Percentiles rank a stretch among this genome's conserved stretches.
These are phyloP conservation scores for Triticum urartu DNA, from an alignment of 176 grass and related monocot species.

Conservation along the genomic window DNA sequence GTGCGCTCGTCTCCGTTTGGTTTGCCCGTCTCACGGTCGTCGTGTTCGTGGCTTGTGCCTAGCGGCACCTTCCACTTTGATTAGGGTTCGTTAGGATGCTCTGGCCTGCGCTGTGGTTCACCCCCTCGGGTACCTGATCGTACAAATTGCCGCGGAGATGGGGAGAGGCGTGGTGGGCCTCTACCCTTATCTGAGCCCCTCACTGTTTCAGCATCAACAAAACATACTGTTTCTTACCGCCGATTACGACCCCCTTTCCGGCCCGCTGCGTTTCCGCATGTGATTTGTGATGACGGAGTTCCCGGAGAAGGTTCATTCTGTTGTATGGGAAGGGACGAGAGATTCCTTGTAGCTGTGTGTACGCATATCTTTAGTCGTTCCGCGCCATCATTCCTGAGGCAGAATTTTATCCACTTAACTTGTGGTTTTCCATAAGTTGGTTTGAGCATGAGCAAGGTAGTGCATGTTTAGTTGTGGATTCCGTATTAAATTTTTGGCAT, in stretches of 20 bases:
- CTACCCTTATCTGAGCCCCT: not conserved
- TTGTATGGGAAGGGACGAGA: not conserved
- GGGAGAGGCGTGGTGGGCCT: not conserved
- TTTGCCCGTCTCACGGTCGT: not conserved
- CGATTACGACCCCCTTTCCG: not conserved
- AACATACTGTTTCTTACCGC: not conserved
- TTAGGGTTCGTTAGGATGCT: not conserved
- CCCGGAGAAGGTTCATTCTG: not conserved
- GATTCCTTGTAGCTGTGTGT: not conserved
- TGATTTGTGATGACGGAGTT: not conserved
- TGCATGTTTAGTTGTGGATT: not conserved
- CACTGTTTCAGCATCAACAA: not conserved
- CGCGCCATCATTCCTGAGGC: not conserved
- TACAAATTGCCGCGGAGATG: not conserved
- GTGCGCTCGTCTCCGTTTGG: not conserved
- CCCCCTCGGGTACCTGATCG: not conserved
- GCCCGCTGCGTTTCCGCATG: not conserved
- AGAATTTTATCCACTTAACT: not conserved
- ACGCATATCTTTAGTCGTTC: not conserved
- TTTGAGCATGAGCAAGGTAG: not conserved
- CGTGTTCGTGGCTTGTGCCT: too few relatives aligned
- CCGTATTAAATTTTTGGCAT: not conserved
- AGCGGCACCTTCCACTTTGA: not conserved
- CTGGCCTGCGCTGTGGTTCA: not conserved
- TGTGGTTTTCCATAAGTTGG: not conserved